Conservation (phyloP, 1,284 basidiomycete species). For the Tetrapyrgos nigripes region DNA sequence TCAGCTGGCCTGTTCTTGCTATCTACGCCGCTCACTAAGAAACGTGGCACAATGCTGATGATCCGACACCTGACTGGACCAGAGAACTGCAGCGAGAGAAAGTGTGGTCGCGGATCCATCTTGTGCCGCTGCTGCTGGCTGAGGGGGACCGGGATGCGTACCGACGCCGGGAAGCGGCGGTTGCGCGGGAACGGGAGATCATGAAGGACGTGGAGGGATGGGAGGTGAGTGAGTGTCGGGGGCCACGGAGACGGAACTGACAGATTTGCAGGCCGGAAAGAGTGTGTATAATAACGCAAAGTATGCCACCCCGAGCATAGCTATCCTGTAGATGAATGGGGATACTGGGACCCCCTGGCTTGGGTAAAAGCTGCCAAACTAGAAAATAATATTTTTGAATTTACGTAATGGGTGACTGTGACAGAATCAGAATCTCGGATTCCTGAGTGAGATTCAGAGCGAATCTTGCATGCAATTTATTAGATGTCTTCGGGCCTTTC, state of each 20-base stretch:
- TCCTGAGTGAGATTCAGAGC: too few species aligned
- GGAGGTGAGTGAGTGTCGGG: conserved; percentile 68
- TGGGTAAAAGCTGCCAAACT: conserved; percentile 12
- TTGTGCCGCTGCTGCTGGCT: conserved; percentile 91
- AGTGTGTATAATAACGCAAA: conserved; percentile 87
- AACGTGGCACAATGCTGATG: conserved; percentile 62
- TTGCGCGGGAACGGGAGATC: conserved; percentile 87
- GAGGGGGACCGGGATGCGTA: conserved; percentile 94
- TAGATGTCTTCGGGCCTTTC: too few species aligned
- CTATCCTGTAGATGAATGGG: conserved; percentile 55
- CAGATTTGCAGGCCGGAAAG: conserved; percentile 60
- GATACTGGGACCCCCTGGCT: too few species aligned
- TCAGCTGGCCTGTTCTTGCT: conserved; percentile 65
- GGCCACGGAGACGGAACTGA: conserved; percentile 9
- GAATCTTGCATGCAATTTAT: too few species aligned
- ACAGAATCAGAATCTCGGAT: not conserved
- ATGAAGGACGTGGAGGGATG: conserved; percentile 96
- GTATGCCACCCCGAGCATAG: conserved; percentile 75
- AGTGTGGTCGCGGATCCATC: conserved; percentile 95
- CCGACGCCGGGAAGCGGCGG: conserved; percentile 81
- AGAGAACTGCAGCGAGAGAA: conserved; percentile 96
- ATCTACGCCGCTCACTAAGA: conserved; percentile 56
- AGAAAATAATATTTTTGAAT: conserved; percentile 22
- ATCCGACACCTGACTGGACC: conserved; percentile 66
- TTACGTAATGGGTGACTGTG: not conserved